Evolutionary conservation across 805 yeast genomes (phyloP).

Genomic region (Candida tammaniensis): DNA sequence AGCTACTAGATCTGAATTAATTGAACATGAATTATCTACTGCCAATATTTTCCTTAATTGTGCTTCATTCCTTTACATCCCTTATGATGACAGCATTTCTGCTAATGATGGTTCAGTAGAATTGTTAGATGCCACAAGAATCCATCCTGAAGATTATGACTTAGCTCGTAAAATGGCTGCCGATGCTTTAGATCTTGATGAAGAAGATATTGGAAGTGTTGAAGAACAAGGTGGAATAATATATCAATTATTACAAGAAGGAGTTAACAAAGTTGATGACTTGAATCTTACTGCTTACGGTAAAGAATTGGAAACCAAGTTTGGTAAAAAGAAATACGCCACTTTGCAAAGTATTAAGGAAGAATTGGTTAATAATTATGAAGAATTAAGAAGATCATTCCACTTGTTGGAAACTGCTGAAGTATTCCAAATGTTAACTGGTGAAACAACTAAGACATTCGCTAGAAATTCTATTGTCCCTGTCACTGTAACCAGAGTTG

Average conservation of each 20-base stretch:
- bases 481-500: constrained; percentile 66
- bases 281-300: constrained; percentile 90
- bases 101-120: constrained; percentile 65
- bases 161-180: constrained; percentile 97
- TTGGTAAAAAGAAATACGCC: constrained; percentile 70
- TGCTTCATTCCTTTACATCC: constrained; percentile 83
- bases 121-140: constrained; percentile 87
- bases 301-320: constrained; percentile 73
- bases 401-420: constrained; percentile 63
- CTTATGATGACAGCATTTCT: constrained; percentile 54
- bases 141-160: constrained; percentile 97
- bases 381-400: constrained; percentile 77
- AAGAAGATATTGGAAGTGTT: constrained; percentile 80
- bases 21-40: constrained; percentile 74
- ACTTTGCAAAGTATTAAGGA: constrained; percentile 81
- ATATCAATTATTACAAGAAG: constrained; percentile 66
- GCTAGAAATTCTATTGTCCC: constrained; percentile 71
- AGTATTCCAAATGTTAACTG: constrained; percentile 85
- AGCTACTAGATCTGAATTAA: constrained; percentile 72
- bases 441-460: constrained; percentile 73
- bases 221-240: constrained; percentile 84
- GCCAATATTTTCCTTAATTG: constrained; percentile 86
- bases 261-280: constrained; percentile 75
- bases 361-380: constrained; percentile 84
- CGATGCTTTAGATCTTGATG: constrained; percentile 94